Evolutionary conservation across 1,284 basidiomycete species (phyloP).

Genomic region (Fistulina hepatica): DNA sequence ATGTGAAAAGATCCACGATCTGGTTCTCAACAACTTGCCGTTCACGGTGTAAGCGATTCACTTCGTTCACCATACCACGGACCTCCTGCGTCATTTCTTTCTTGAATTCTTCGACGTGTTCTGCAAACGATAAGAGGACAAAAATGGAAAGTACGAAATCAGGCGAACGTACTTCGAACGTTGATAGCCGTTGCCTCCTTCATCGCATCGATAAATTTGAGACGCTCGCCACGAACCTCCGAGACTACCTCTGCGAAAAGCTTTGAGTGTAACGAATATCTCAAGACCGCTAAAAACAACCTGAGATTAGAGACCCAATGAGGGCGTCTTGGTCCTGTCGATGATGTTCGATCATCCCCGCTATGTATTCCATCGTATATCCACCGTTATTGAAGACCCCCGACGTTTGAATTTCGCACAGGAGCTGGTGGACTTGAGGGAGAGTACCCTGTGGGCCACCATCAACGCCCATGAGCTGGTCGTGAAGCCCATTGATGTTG

Average conservation of each 20-base stretch:
- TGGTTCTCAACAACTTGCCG: constrained; percentile 63
- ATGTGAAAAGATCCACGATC: constrained; percentile 61
- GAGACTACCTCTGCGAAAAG: constrained; percentile 50
- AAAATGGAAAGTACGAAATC: not conserved
- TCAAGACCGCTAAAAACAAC: constrained; percentile 27
- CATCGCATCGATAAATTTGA: constrained; percentile 85
- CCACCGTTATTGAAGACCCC: constrained; percentile 32
- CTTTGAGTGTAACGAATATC: constrained; percentile 1
- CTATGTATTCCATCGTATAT: no score
- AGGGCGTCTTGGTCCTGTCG: constrained; percentile 59
- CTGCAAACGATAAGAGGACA: constrained; percentile 26
- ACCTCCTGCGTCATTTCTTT: constrained; percentile 68
- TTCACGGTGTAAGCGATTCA: constrained; percentile 61
- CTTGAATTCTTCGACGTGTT: constrained; percentile 78
- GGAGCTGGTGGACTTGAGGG: constrained; percentile 33
- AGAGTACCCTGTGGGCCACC: constrained; percentile 20
- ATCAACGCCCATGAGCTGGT: constrained; percentile 32
- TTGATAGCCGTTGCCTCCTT: constrained; percentile 81
- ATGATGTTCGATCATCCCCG: constrained; percentile 53
- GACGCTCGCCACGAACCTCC: constrained; percentile 74
- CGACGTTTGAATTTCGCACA: constrained; percentile 28
- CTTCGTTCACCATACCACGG: constrained; percentile 61
- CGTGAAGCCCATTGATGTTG: constrained; percentile 50
- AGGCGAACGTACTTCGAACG: constrained; percentile 48
- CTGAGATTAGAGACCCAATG: constrained; percentile 50